Conservation (phyloP, 768 basidiomycete genomes). For the Calvatia gigantea region DNA sequence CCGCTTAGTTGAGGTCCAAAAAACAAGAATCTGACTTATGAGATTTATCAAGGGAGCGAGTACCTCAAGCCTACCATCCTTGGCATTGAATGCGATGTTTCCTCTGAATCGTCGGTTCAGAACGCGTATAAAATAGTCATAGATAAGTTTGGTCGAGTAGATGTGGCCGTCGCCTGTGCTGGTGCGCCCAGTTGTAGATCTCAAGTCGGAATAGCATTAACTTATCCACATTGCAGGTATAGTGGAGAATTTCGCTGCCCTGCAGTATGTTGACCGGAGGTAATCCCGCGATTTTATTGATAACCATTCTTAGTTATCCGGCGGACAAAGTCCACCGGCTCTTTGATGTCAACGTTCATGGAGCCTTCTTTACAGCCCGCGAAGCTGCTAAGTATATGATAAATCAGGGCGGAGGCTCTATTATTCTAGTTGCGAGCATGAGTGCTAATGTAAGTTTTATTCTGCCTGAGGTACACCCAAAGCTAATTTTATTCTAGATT, state of each 20-base stretch:
- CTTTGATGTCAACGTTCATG: constrained; percentile 93
- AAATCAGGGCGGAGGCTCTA: constrained; percentile 69
- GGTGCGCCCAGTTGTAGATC: constrained; percentile 41
- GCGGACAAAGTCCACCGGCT: constrained; percentile 79
- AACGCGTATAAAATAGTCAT: constrained; percentile 65
- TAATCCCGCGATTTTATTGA: not conserved
- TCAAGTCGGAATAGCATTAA: not conserved
- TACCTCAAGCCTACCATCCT: constrained; percentile 60
- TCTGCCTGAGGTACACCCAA: no score
- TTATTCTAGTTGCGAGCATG: constrained; percentile 89
- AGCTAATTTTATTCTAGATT: constrained; percentile 60
- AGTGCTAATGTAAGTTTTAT: constrained; percentile 63
- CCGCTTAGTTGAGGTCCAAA: not conserved
- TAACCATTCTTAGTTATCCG: constrained; percentile 59
- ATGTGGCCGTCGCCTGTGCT: constrained; percentile 85
- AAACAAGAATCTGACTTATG: not conserved
- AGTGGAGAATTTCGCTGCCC: constrained; percentile 83
- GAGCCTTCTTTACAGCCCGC: constrained; percentile 92
- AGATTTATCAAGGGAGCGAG: constrained; percentile 48
- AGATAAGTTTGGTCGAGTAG: constrained; percentile 64
- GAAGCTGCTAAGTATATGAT: constrained; percentile 95
- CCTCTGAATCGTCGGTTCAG: constrained; percentile 76
- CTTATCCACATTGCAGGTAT: constrained; percentile 48
- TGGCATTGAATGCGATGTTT: constrained; percentile 85
- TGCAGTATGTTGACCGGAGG: constrained; percentile 54